A percentile compares a stretch with the other conserved stretches of the same genome.
phyloP scores from a whole-genome alignment of 1,284 basidiomycete genomes.

The Ustilago esculenta region DNA sequence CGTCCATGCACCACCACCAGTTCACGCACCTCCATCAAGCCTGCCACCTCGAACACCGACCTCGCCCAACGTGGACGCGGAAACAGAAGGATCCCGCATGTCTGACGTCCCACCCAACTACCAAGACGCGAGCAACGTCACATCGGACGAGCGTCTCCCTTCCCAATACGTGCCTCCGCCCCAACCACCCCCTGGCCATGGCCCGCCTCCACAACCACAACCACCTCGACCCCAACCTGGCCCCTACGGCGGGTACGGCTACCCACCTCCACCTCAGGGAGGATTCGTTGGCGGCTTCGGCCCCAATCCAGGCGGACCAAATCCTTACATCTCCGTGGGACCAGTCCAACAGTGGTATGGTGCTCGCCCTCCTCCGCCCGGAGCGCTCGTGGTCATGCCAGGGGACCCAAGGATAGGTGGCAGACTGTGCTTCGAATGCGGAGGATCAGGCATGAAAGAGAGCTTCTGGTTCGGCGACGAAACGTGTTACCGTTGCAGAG shows the following conservation, averaged over 20 bases:
- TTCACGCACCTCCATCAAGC: background rate
- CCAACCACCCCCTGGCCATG: conserved; percentile 23
- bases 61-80: conserved; percentile 22
- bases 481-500: conserved; percentile 37
- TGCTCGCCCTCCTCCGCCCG: conserved; percentile 22
- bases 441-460: conserved; percentile 31
- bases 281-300: conserved; percentile 33
- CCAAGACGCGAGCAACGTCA: conserved; percentile 38
- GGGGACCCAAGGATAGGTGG: conserved; percentile 48
- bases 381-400: conserved; percentile 41
- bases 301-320: conserved; percentile 29
- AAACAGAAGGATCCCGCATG: conserved; percentile 43
- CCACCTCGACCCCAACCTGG: conserved; percentile 8
- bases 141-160: conserved; percentile 26
- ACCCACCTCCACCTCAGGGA: conserved; percentile 1
- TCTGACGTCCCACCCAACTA: conserved; percentile 50
- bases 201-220: conserved; percentile 7
- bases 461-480: conserved; percentile 54
- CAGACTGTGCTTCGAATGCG: conserved; percentile 42
- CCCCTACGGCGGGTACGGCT: conserved; percentile 1
- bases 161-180: conserved; percentile 44
- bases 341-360: conserved; percentile 12
- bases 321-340: conserved; percentile 20
- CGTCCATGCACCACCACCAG: conserved; percentile 2
- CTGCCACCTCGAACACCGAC: conserved; percentile 9